Evolutionary conservation across 2,329 filamentous ascomycete species (phyloP).

Genomic region (Colletotrichum sojae): DNA sequence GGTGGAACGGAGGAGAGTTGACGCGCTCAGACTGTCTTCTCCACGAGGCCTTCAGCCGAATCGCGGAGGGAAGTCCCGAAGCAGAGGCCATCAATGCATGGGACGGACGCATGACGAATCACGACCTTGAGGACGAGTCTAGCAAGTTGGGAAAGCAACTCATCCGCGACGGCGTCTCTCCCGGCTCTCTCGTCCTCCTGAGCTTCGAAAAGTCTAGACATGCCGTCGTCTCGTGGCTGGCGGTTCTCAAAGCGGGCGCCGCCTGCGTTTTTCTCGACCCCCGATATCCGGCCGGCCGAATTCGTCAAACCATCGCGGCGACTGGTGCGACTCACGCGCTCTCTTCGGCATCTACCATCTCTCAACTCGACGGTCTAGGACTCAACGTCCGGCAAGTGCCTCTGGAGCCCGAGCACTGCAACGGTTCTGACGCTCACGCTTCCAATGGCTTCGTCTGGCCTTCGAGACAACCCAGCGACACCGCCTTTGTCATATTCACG

Average conservation of each 20-base stretch:
- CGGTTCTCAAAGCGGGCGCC: constrained; percentile 47
- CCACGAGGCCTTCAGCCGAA: constrained; percentile 1
- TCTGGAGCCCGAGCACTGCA: background rate
- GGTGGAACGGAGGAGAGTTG: constrained; percentile 2
- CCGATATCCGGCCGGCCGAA: background rate
- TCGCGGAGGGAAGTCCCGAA: background rate
- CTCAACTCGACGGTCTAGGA: background rate
- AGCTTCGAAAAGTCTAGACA: constrained; percentile 45
- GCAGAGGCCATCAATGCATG: constrained; percentile 15
- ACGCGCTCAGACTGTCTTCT: background rate
- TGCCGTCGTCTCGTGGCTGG: constrained; percentile 43
- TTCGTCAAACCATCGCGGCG: constrained; percentile 10
- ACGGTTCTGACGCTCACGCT: background rate
- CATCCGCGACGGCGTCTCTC: constrained; percentile 43
- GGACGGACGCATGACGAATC: constrained; percentile 21
- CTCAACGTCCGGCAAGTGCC: background rate
- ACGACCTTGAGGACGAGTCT: constrained; percentile 25
- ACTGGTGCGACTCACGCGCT: constrained; percentile 16
- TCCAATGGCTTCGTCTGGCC: background rate
- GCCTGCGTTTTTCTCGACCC: constrained; percentile 43
- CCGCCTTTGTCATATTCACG: constrained; percentile 61
- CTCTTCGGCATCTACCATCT: background rate
- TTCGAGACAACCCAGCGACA: background rate
- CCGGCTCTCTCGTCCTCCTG: constrained; percentile 50
- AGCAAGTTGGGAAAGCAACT: constrained; percentile 2